Conservation (phyloP, 495 filamentous ascomycete genomes). For the Filosporella fistucella region DNA sequence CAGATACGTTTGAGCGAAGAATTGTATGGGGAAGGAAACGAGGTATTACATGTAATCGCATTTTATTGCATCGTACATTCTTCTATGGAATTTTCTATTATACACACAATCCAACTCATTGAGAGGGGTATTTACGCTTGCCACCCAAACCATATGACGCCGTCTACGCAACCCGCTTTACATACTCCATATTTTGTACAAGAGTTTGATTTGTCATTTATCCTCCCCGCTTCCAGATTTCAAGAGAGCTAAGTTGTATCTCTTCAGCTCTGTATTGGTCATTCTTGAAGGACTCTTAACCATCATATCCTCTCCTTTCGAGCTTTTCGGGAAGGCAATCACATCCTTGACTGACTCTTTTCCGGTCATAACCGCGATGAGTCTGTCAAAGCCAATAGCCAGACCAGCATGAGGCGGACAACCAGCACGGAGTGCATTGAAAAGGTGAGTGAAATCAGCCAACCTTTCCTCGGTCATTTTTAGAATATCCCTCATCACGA, state of each 20-base stretch:
- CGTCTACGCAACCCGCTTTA: too few species aligned
- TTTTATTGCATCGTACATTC: too few species aligned
- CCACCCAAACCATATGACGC: too few species aligned
- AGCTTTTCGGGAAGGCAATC: constrained; percentile 92
- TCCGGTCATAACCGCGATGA: constrained; percentile 76
- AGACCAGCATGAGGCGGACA: constrained; percentile 98
- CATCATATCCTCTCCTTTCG: constrained; percentile 78
- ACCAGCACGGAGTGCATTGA: constrained; percentile 75
- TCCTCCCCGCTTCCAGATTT: neutral
- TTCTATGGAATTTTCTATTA: too few species aligned
- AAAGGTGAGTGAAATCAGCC: constrained; percentile 74
- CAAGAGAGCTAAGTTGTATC: constrained; percentile 58
- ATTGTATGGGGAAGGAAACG: too few species aligned
- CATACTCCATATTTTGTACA: too few species aligned
- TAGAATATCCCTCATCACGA: constrained; percentile 78
- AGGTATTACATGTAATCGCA: too few species aligned
- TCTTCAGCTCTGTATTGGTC: constrained; percentile 56
- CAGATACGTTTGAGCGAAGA: too few species aligned
- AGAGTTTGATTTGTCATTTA: neutral
- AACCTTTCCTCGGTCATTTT: constrained; percentile 59
- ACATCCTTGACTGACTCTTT: constrained; percentile 80
- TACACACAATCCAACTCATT: too few species aligned
- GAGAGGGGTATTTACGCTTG: too few species aligned
- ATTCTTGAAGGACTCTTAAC: constrained; percentile 69
- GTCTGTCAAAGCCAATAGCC: constrained; percentile 85